phyloP scores from a whole-genome alignment of 2,329 filamentous ascomycete species.

The Ceratocystis albifundus region DNA sequence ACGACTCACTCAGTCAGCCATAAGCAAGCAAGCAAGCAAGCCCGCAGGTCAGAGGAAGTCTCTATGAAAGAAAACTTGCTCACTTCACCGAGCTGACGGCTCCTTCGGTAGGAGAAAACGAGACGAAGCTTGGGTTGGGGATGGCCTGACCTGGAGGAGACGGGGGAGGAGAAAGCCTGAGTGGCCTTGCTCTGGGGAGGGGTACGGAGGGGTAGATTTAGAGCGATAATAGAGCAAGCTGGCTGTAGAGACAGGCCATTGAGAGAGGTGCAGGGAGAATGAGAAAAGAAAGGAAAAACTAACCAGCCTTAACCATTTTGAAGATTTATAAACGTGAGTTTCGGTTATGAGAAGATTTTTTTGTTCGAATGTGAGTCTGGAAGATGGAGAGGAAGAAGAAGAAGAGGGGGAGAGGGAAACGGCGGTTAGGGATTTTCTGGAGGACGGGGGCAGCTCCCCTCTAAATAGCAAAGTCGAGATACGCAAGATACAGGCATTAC shows the following conservation, averaged over 20 bases:
- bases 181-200: neutral
- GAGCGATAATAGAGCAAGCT: neutral
- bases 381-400: constrained; percentile 18
- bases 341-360: constrained; percentile 15
- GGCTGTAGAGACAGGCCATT: neutral
- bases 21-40: no score
- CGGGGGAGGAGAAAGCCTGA: neutral
- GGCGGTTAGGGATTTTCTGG: neutral
- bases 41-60: neutral
- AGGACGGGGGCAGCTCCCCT: constrained; percentile 2
- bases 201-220: constrained; percentile 4
- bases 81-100: neutral
- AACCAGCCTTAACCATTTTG: constrained; percentile 26
- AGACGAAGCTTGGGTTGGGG: constrained; percentile 10
- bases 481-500: neutral
- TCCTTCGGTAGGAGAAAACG: constrained; percentile 10
- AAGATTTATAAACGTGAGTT: constrained; percentile 20
- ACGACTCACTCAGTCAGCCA: neutral
- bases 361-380: constrained; percentile 12
- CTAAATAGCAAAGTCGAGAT: constrained; percentile 2
- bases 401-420: constrained; percentile 17
- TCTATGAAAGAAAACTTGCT: neutral
- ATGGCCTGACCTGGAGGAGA: neutral
- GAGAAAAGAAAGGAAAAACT: constrained; percentile 16
- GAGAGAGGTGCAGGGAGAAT: neutral